Conservation (phyloP, 306 rosid genomes). For the Quercus agrifolia region DNA sequence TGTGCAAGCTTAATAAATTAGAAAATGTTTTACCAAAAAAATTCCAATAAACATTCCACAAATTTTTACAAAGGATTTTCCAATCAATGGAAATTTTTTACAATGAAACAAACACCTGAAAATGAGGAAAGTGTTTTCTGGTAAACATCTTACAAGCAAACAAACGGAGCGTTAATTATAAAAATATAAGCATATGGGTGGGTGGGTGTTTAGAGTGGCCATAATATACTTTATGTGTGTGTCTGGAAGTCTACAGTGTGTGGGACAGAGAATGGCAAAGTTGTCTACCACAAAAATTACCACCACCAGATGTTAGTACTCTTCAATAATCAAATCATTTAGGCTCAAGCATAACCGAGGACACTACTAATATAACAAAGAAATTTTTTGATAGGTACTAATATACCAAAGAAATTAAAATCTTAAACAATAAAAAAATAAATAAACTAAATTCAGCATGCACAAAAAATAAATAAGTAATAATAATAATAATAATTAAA, state of each 20-base stretch:
- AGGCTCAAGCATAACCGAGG: neutral
- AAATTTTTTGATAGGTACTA: too few relatives aligned
- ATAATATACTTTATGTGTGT: neutral
- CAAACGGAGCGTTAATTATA: neutral
- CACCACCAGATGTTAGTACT: neutral
- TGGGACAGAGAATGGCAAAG: neutral
- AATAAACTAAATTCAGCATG: neutral
- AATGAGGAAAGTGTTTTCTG: too few relatives aligned
- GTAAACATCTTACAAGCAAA: too few relatives aligned
- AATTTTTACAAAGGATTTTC: too few relatives aligned
- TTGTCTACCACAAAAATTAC: neutral
- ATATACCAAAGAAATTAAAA: neutral
- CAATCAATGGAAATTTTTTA: too few relatives aligned
- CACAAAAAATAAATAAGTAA: neutral
- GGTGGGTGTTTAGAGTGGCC: neutral
- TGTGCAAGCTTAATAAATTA: too few relatives aligned
- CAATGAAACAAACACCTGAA: too few relatives aligned
- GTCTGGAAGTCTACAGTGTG: neutral
- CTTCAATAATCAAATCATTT: neutral
- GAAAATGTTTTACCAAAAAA: too few relatives aligned
- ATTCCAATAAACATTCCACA: too few relatives aligned
- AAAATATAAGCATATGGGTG: neutral
- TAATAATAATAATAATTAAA: too few relatives aligned
- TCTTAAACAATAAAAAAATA: neutral
- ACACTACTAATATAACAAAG: neutral